Evolutionary conservation across 768 basidiomycete genomes (phyloP).

Genomic region (Hysterangium stoloniferum): DNA sequence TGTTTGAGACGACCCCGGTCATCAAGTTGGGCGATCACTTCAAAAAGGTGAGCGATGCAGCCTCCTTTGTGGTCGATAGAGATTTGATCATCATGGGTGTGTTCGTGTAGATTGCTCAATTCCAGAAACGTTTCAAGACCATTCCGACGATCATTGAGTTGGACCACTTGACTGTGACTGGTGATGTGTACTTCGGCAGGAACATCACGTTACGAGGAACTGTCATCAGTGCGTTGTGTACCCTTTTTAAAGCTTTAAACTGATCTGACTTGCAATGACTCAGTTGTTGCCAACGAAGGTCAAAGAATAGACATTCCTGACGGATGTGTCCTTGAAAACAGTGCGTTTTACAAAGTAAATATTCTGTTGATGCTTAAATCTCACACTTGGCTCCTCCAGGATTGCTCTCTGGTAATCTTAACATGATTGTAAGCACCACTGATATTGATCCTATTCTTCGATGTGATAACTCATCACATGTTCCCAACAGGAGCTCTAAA

Average conservation of each 20-base stretch:
- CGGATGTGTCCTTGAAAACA: constrained; percentile 71
- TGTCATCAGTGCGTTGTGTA: constrained; percentile 54
- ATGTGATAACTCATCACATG: no score
- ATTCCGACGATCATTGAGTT: constrained; percentile 87
- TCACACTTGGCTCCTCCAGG: constrained; percentile 27
- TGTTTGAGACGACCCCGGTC: constrained; percentile 87
- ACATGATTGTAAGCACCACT: constrained; percentile 53
- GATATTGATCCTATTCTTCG: no score
- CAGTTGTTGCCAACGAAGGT: constrained; percentile 72
- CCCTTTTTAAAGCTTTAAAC: neutral
- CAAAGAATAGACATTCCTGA: constrained; percentile 79
- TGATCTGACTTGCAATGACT: constrained; percentile 1
- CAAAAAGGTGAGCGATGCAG: constrained; percentile 62
- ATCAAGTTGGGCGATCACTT: constrained; percentile 96
- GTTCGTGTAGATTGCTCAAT: constrained; percentile 57
- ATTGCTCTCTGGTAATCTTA: constrained; percentile 77
- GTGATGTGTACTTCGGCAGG: constrained; percentile 85
- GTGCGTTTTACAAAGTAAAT: constrained; percentile 28
- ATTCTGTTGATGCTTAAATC: constrained; percentile 3
- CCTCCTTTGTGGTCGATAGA: neutral
- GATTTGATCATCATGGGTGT: neutral
- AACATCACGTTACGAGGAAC: constrained; percentile 83
- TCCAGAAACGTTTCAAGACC: constrained; percentile 93
- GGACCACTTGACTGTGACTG: constrained; percentile 90
- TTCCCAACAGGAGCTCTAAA: no score